phyloP scores from a whole-genome alignment of 2,329 filamentous ascomycete genomes.

The Phialophora macrospora region DNA sequence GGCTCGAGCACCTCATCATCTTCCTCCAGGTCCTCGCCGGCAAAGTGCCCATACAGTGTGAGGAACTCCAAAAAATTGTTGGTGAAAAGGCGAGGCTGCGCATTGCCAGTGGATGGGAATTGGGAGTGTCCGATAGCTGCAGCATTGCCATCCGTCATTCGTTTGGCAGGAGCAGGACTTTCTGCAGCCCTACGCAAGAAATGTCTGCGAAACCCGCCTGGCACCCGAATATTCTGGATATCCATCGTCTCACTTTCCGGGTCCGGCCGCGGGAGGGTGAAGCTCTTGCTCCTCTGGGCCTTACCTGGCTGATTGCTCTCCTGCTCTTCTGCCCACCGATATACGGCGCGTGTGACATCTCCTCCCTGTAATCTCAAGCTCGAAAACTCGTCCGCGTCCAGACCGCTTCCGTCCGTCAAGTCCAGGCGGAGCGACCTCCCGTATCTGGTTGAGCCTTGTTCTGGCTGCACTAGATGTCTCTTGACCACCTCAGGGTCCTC shows the following conservation, averaged over 20 bases:
- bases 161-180: constrained; percentile 60
- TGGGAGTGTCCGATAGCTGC: constrained; percentile 45
- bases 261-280: constrained; percentile 74
- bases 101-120: constrained; percentile 45
- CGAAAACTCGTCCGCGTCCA: constrained; percentile 82
- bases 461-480: constrained; percentile 81
- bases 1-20: constrained; percentile 87
- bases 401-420: constrained; percentile 43
- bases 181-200: constrained; percentile 78
- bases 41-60: constrained; percentile 94
- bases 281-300: constrained; percentile 82
- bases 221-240: constrained; percentile 88
- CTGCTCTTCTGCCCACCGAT: constrained; percentile 92
- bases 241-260: constrained; percentile 81
- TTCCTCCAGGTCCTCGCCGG: constrained; percentile 93
- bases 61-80: constrained; percentile 95
- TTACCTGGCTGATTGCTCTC: constrained; percentile 65
- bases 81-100: constrained; percentile 72
- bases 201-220: constrained; percentile 90
- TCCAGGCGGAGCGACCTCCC: constrained; percentile 44
- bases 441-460: constrained; percentile 48
- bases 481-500: constrained; percentile 92
- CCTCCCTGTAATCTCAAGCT: constrained; percentile 91
- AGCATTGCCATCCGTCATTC: constrained; percentile 40
- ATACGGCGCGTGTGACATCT: constrained; percentile 92